Conservation (phyloP, 768 basidiomycete species). For the Solioccasus polychromus region DNA sequence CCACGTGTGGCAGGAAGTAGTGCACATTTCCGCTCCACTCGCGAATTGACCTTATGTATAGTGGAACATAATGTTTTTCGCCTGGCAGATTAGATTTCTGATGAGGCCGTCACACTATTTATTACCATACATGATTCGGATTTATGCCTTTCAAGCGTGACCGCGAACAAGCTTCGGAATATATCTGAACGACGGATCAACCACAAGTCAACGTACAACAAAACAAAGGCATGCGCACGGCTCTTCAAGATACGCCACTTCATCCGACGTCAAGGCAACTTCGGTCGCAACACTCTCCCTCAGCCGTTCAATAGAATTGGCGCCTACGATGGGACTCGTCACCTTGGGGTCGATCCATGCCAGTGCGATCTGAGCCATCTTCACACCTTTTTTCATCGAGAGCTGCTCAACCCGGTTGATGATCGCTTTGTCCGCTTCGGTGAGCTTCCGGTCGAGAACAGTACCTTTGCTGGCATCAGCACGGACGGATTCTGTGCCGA, state of each 20-base stretch:
- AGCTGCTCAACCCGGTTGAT: slow-evolving; percentile 40
- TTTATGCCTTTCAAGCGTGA: slow-evolving; percentile 8
- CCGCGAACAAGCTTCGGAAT: slow-evolving; percentile 16
- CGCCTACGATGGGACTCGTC: slow-evolving; percentile 43
- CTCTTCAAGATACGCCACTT: slow-evolving; percentile 24
- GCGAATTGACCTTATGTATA: too few relatives aligned
- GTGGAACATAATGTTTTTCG: too few relatives aligned
- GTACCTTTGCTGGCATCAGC: slow-evolving; percentile 15
- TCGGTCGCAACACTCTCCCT: slow-evolving; percentile 26
- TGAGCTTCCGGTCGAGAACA: slow-evolving; percentile 19
- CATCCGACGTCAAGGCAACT: slow-evolving; percentile 22
- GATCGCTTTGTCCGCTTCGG: slow-evolving; percentile 33
- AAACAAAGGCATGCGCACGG: slow-evolving; percentile 14
- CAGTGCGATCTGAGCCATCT: slow-evolving; percentile 46
- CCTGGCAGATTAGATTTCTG: too few relatives aligned
- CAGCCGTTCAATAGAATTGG: slow-evolving; percentile 34
- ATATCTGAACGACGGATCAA: slow-evolving; percentile 15
- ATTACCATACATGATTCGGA: too few relatives aligned
- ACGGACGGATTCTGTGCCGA: slow-evolving; percentile 19
- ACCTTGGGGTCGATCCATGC: slow-evolving; percentile 43
- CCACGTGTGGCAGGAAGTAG: too few relatives aligned
- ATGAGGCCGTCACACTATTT: too few relatives aligned
- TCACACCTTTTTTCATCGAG: slow-evolving; percentile 36
- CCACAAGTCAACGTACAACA: background rate
- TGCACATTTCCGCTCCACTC: too few relatives aligned